These are phyloP conservation scores for Verticillium tricorpus DNA, from an alignment of 2,329 filamentous ascomycete genomes.

Conservation along the genomic window DNA sequence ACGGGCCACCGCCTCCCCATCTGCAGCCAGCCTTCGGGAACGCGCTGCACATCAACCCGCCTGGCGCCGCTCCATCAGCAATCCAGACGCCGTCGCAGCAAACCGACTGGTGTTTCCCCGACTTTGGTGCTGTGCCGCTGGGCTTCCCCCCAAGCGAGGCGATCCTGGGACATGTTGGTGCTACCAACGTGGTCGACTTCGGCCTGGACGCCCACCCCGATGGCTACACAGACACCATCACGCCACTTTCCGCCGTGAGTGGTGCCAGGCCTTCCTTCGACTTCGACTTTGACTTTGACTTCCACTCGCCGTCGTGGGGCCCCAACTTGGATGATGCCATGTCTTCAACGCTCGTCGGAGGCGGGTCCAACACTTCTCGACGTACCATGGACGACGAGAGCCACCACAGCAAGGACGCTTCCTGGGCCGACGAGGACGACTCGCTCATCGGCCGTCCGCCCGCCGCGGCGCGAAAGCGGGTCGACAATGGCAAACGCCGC, in stretches of 20 bases:
- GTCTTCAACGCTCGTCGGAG: constrained; percentile 2
- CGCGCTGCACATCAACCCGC: background rate
- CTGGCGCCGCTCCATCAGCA: background rate
- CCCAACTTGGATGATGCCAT: constrained; percentile 7
- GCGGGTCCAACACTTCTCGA: background rate
- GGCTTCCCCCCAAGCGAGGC: background rate
- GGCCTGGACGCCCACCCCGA: background rate
- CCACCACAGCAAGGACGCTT: constrained; percentile 8
- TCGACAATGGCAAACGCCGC: constrained; percentile 9
- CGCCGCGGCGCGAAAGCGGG: background rate
- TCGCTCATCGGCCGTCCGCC: background rate
- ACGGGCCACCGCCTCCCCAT: background rate
- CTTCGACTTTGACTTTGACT: constrained; percentile 7
- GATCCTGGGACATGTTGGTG: background rate
- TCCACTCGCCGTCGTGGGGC: constrained; percentile 10
- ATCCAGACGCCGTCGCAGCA: background rate
- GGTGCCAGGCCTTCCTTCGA: background rate
- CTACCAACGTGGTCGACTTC: background rate
- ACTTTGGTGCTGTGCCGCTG: background rate
- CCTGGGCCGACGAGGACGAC: constrained; percentile 5
- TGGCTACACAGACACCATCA: background rate
- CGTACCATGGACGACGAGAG: constrained; percentile 8
- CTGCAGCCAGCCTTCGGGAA: background rate
- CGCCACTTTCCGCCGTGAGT: background rate
- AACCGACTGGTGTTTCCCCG: background rate